These are phyloP conservation scores for Heliamphora exappendiculata DNA, from an alignment of 148 eudicot species.

Conservation along the genomic window DNA sequence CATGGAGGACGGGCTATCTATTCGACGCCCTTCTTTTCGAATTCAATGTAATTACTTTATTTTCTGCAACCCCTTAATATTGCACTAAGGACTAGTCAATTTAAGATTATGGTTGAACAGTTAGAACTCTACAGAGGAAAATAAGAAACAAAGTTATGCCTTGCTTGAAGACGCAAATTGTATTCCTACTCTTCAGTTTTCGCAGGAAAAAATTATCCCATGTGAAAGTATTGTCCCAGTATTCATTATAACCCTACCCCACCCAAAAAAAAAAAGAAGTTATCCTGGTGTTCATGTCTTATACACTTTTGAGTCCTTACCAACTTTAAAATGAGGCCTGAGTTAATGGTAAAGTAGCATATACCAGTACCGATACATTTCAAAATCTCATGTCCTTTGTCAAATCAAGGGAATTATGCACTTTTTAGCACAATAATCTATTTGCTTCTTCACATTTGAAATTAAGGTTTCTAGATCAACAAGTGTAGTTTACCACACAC, in stretches of 20 bases:
- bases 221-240: not conserved
- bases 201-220: not conserved
- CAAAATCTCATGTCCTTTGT: not conserved
- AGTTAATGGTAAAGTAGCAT: not conserved
- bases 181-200: not conserved
- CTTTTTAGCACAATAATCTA: not conserved
- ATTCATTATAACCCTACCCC: too few species aligned
- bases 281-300: not conserved
- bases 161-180: not conserved
- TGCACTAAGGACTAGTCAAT: not conserved
- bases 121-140: not conserved
- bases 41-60: not conserved
- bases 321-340: not conserved
- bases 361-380: not conserved
- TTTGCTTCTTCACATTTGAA: not conserved
- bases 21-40: not conserved
- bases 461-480: not conserved
- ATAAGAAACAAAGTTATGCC: not conserved
- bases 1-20: not conserved
- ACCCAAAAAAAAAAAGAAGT: too few species aligned
- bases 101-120: not conserved
- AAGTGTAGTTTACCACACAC: not conserved
- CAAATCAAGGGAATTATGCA: not conserved
- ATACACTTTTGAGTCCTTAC: not conserved
- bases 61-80: not conserved